These are phyloP conservation scores for Phytopythium sindhum DNA, from an alignment of 352 stramenopile genomes.

Conservation along the genomic window DNA sequence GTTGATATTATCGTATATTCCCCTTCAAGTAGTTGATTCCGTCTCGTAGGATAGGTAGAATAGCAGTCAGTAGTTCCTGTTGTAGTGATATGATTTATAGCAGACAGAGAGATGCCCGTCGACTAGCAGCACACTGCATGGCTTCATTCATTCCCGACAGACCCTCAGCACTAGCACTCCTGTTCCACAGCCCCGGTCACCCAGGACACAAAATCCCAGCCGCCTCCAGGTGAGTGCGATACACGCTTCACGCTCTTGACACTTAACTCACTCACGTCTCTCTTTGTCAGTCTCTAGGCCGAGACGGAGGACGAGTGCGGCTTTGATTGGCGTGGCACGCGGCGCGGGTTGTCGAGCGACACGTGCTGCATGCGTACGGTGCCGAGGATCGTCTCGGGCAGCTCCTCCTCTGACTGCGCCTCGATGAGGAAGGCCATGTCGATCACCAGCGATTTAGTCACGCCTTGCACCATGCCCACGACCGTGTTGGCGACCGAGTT, in stretches of 20 bases:
- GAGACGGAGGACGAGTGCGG: constrained; percentile 5
- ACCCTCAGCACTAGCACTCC: neutral
- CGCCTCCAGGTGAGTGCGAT: neutral
- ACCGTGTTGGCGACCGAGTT: constrained; percentile 90
- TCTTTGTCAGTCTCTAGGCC: neutral
- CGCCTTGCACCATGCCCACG: constrained; percentile 86
- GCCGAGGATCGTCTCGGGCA: constrained; percentile 80
- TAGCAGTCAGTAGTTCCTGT: neutral
- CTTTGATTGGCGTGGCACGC: constrained; percentile 32
- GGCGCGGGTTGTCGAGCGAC: constrained; percentile 72
- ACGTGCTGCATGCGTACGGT: constrained; percentile 80
- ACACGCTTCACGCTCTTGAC: neutral
- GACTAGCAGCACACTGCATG: neutral
- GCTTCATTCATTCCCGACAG: neutral
- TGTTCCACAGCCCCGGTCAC: neutral
- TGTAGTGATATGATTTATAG: constrained; percentile 1
- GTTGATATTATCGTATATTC: neutral
- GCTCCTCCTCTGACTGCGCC: constrained; percentile 80
- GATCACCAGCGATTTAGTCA: constrained; percentile 87
- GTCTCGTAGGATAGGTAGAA: constrained; percentile 3
- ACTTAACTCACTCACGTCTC: too few relatives aligned
- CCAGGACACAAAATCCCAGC: neutral
- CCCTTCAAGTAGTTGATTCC: neutral
- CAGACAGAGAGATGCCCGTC: neutral
- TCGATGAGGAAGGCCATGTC: constrained; percentile 90